These are phyloP conservation scores for Aspergillus amoenus DNA, from an alignment of 2,329 filamentous ascomycete species.

Conservation along the genomic window DNA sequence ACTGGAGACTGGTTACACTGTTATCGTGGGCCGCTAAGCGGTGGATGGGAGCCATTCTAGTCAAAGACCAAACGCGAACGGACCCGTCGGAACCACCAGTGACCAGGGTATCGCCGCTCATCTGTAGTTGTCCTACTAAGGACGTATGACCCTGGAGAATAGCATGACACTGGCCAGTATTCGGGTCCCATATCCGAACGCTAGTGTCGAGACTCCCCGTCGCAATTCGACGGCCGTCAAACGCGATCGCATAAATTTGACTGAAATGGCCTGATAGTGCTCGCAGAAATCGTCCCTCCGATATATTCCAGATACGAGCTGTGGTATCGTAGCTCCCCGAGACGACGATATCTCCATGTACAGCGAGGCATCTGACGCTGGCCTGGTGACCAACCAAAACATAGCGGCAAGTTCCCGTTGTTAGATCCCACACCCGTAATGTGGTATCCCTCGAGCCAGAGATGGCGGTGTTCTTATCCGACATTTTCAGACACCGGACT, in stretches of 20 bases:
- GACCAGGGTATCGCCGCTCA: slow-evolving; percentile 90
- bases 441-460: slow-evolving; percentile 96
- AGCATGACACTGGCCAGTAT: slow-evolving; percentile 80
- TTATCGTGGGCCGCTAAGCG: slow-evolving; percentile 95
- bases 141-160: slow-evolving; percentile 97
- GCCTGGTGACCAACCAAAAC: slow-evolving; percentile 93
- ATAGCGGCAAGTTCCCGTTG: slow-evolving; percentile 82
- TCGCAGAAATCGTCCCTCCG: slow-evolving; percentile 85
- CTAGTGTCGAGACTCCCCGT: slow-evolving; percentile 96
- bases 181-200: slow-evolving; percentile 93
- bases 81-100: slow-evolving; percentile 96
- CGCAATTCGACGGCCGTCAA: slow-evolving; percentile 88
- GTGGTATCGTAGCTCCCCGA: slow-evolving; percentile 98
- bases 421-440: slow-evolving; percentile 90
- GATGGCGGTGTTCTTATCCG: slow-evolving; percentile 87
- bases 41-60: slow-evolving; percentile 88
- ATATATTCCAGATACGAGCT: slow-evolving; percentile 96
- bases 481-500: slow-evolving; percentile 97
- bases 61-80: slow-evolving; percentile 92
- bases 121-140: slow-evolving; percentile 91
- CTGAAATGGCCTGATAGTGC: slow-evolving; percentile 94
- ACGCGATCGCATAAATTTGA: slow-evolving; percentile 98
- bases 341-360: slow-evolving; percentile 95
- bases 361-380: slow-evolving; percentile 90
- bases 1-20: slow-evolving; percentile 95